Evolutionary conservation across 2,329 filamentous ascomycete genomes (phyloP), one percentile per base, ranked within the genome.

Genomic region (Tolypocladium tundrense): DNA sequence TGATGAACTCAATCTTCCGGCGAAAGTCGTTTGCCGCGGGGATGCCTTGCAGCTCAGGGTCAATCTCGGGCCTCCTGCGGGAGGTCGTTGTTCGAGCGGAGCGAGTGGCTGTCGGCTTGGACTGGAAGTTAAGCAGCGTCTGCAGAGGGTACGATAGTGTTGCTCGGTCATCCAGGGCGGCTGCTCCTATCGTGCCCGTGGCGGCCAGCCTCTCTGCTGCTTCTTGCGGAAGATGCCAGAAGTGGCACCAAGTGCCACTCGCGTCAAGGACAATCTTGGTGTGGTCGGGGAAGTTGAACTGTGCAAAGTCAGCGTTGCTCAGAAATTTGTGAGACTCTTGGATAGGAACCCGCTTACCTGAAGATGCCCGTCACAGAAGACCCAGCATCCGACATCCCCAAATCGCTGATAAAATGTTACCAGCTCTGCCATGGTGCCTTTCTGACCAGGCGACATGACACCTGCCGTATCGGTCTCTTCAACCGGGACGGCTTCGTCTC

Each of bases 211-310:
- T 80, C 62, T 83, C 77, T 3, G 88, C 85, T 1, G 88, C 88
- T 59, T 88, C 83, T n/a, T 84, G 76, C 0, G 88, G 84, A 24
- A 92, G 82, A 66, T 90, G 87, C 75, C 88, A 88, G 68, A 91
- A 90, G 68, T 90, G 87, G 64, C 88, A 87, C 79, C 85, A 88
- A 1, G 81, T 84, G n/a, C 88, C 89, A 37, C 87, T 83, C 1
- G 86, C 76, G 59, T 90, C 89, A 33, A 94, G 75, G 14, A 93
- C 87, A 57, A 94, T 82, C 73, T 94, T 94, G 59, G 90, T 93
- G 70, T 94, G 90, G 64, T 94, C 90, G 2, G 90, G 89, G 70
- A 94, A 94, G 73, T 94, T 93, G 73, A 93, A 89, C 82, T 91
- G 58, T 16, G 55, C 16, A n/a, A 40, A n/a, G 51, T 58, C n/a